Conservation (phyloP, 225 moss, liverwort and hornwort species). For the Thuidium tamariscinum region DNA sequence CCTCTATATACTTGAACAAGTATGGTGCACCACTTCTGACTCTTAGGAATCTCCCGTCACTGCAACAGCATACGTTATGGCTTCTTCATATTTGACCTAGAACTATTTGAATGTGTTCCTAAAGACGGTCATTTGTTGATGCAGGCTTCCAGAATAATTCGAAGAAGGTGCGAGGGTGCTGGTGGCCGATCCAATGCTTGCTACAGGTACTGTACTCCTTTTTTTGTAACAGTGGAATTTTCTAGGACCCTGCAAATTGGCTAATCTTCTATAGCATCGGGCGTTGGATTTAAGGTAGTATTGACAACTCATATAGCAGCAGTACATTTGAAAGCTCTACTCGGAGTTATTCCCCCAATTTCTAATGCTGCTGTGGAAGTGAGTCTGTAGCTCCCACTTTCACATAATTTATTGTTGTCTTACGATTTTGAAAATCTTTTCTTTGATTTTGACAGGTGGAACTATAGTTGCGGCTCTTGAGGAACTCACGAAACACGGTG, state of each 20-base stretch:
- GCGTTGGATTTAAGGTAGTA: neutral
- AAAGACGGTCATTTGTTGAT: neutral
- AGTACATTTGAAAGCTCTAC: neutral
- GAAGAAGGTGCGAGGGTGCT: slow-evolving; percentile 71
- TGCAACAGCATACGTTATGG: neutral
- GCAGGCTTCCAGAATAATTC: slow-evolving; percentile 78
- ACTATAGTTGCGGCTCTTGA: slow-evolving; percentile 90
- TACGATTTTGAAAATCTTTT: neutral
- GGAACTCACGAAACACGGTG: slow-evolving; percentile 69
- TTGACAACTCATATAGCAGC: neutral
- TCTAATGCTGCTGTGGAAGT: neutral
- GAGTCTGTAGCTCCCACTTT: neutral
- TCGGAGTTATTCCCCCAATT: neutral
- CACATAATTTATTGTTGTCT: neutral
- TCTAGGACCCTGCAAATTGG: neutral
- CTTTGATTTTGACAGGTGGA: slow-evolving; percentile 41
- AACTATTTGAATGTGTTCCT: neutral
- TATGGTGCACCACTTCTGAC: neutral
- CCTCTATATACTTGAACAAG: slow-evolving; percentile 83
- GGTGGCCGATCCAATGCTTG: slow-evolving; percentile 88
- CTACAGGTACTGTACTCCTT: slow-evolving; percentile 47
- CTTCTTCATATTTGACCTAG: neutral
- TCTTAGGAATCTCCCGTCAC: neutral
- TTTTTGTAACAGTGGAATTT: neutral
- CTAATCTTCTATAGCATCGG: neutral